A percentile compares a stretch with the other conserved stretches of the same genome.
Conservation (phyloP, 139 green algal genomes). For the Chlorella ohadii region DNA sequence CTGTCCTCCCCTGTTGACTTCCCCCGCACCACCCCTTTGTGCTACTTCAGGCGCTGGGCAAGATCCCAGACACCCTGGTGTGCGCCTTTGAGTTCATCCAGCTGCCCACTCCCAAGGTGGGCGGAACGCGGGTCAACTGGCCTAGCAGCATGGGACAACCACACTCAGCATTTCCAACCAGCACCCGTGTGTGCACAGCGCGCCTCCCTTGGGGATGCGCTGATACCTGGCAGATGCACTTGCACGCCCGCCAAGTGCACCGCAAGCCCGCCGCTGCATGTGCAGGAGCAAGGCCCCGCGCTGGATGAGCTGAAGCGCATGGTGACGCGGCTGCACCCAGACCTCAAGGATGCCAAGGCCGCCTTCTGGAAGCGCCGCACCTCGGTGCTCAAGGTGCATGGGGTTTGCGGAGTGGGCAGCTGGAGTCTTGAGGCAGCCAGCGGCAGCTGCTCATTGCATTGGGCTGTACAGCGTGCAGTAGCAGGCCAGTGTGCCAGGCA, state of each 20-base stretch:
- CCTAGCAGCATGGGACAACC: too few relatives aligned
- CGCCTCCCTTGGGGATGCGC: too few relatives aligned
- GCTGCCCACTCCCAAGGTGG: slow-evolving; percentile 51
- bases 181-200: too few relatives aligned
- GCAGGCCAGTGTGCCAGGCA: too few relatives aligned
- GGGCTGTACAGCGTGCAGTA: not conserved
- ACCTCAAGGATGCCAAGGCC: slow-evolving; percentile 79
- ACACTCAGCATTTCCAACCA: too few relatives aligned
- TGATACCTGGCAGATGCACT: too few relatives aligned
- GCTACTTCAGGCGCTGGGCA: slow-evolving; percentile 67
- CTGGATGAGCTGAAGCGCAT: slow-evolving; percentile 75
- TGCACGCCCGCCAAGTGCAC: too few relatives aligned
- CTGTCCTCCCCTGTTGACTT: too few relatives aligned
- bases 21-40: too few relatives aligned
- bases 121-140: slow-evolving; percentile 1
- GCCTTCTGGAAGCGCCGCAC: slow-evolving; percentile 80
- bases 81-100: slow-evolving; percentile 90
- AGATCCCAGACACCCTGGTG: slow-evolving; percentile 87
- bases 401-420: too few relatives aligned
- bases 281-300: slow-evolving; percentile 50
- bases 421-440: not conserved
- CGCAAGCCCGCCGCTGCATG: not conserved
- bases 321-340: slow-evolving; percentile 65
- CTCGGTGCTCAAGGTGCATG: slow-evolving; percentile 71
- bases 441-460: not conserved